Evolutionary conservation across 352 stramenopile species (phyloP), one percentile per base, ranked within the genome.

Genomic region (Pythium periplocum): DNA sequence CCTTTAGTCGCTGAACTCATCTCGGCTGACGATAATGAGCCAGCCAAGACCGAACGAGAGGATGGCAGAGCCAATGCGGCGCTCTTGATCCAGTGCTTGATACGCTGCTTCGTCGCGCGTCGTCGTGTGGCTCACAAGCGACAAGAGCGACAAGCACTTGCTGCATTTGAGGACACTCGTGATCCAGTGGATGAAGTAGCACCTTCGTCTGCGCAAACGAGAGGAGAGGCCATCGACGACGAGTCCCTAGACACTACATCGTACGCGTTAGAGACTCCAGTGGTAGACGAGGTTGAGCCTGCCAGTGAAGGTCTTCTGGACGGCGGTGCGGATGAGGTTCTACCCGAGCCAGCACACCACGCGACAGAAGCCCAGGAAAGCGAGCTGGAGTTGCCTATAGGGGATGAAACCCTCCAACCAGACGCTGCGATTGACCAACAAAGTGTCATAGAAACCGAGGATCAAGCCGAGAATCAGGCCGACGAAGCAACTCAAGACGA

Each of bases 61-160:
- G 50, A 58, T 57, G 45, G 42, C 32, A 7, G 34, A 62, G n/a
- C 32, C 6, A 17, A 55, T 38, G 61, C 71, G 46, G 73, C 60
- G 34, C 10, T 80, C 26, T 46, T 55, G 6, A 59, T 83, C 5
- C 69, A 83, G 54, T 83, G 73, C 26, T 51, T 67, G 10, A 41
- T 60, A 8, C 73, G 73, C 2, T 76, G 69, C 34, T 69, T 68
- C 31, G n/a, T 75, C 17, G 60, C 71, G 1, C 51, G 67, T 31
- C 48, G 26, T 8, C 62, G 55, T 2, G 61, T 83, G 8, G 59
- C 61, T 31, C 58, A 41, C 26, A 71, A 62, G 53, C 64, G 61
- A 17, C 31, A 57, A 36, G 51, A 67, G 31, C 57, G 36, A 2
- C 33, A 55, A 6, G 35, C 11, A 12, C 9, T 38, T 4, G 32